Evolutionary conservation across 163 green algal genomes (phyloP).

Genomic region (Scenedesmus sp.): DNA sequence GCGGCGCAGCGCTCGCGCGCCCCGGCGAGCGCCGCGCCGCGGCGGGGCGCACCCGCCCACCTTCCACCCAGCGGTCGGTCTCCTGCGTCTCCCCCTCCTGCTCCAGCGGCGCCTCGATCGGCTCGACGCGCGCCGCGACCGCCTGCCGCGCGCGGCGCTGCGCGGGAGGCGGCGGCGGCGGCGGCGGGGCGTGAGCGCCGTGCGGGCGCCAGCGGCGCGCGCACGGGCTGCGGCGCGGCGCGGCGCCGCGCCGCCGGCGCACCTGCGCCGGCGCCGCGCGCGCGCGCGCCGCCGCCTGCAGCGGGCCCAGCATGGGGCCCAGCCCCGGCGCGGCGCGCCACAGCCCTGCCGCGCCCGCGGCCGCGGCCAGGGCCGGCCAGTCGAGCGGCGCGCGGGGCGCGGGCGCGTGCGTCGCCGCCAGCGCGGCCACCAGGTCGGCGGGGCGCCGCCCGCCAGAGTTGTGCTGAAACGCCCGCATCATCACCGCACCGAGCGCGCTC

Average conservation of each 20-base stretch:
- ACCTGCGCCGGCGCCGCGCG: too few relatives aligned
- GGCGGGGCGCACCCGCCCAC: neutral
- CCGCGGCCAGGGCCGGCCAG: neutral
- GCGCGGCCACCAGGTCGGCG: neutral
- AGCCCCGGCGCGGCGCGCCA: neutral
- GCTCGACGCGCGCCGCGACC: constrained; percentile 3
- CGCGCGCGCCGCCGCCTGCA: neutral
- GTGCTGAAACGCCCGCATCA: neutral
- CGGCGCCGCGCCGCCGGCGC: neutral
- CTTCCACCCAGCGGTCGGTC: constrained; percentile 16
- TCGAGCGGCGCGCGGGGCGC: neutral
- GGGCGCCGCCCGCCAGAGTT: neutral
- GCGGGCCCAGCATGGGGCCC: neutral
- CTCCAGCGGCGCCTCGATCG: neutral
- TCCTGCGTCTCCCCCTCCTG: constrained; percentile 14
- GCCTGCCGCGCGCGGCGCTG: constrained; percentile 5
- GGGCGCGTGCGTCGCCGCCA: neutral
- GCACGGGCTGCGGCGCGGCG: neutral
- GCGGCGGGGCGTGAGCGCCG: neutral
- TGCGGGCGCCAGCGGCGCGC: neutral
- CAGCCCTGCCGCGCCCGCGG: neutral
- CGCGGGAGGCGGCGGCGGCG: neutral
- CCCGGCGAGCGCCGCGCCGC: neutral
- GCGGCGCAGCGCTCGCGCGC: too few relatives aligned
- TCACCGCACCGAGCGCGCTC: neutral